Base-by-base conservation (phyloP, 331 rosid species). In the Rhamnella rubrinervis region DNA sequence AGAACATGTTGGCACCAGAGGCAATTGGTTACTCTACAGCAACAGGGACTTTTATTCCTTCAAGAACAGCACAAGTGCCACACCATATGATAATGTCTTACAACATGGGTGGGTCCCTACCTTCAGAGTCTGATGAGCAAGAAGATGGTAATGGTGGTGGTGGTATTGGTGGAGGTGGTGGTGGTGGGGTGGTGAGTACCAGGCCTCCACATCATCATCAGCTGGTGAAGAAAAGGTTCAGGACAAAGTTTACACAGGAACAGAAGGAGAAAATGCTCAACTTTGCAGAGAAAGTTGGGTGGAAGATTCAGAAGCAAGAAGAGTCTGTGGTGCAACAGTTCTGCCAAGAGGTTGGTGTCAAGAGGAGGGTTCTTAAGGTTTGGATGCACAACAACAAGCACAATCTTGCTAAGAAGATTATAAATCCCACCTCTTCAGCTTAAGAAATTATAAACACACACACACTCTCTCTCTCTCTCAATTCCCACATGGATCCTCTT, bases 351-450 rank as follows among this genome's bases (percentile, higher is more conserved):
- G 85, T 88, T 80, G 97, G 97, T 1, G 81, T 91, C 40, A 91
- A 80, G 68, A 80, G 93, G 71, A 83, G 93, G 76, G 96, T 91
- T 4, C 96, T 91, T 47, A 91, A 91, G 88, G 97, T 91, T 77
- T 91, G 97, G 97, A 91, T 91, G 97, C 97, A 91, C 77, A 91
- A 91, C 86, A 91, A 91, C 57, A 91, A 91, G 75, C 89, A 86
- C 77, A 91, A 78, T 76, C 89, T 86, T 0, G 83, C 96, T 73
- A 86, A 84, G 50, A 88, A 88, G 55, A 49, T 12, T 49, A 18
- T 18, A 16, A 18, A 16, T 16, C 57, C 21, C 21, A 16, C 57
- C 16, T 15, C 57, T 52, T 49, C 15, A 49, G n/a, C 21, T 16
- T 16, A 52, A 52, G 6, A 40, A 8, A 40, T 40, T 7, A 40